Evolutionary conservation across 768 basidiomycete genomes (phyloP).

Genomic region (Lanmaoa pseudosensibilis): DNA sequence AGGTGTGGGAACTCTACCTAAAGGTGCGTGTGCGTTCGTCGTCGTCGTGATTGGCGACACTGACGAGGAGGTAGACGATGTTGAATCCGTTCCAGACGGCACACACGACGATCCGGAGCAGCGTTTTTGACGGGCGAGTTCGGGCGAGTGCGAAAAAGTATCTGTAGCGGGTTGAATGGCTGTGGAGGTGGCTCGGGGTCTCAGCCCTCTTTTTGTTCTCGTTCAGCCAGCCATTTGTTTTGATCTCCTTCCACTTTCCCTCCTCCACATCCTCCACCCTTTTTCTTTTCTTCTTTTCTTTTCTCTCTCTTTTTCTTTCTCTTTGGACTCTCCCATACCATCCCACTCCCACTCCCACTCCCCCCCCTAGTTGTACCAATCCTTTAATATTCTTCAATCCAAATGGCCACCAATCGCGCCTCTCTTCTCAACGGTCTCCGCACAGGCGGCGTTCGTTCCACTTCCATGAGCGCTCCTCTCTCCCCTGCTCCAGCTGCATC

Average conservation of each 20-base stretch:
- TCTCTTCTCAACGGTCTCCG: conserved; percentile 87
- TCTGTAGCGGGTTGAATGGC: too few species aligned
- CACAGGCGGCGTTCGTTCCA: conserved; percentile 86
- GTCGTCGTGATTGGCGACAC: neutral
- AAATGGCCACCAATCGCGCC: conserved; percentile 63
- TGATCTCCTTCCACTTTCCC: conserved; percentile 9
- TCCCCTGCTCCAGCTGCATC: conserved; percentile 62
- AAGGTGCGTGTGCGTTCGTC: conserved; percentile 59
- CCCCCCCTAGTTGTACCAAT: conserved; percentile 20
- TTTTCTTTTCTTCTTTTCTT: conserved; percentile 20
- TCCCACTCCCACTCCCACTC: neutral
- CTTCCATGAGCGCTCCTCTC: conserved; percentile 59
- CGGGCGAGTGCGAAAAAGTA: conserved; percentile 85
- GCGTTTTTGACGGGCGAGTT: conserved; percentile 80
- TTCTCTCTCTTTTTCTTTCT: conserved; percentile 15
- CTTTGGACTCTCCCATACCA: conserved; percentile 2
- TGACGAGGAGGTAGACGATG: conserved; percentile 54
- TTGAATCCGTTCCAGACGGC: conserved; percentile 97
- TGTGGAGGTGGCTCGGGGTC: conserved; percentile 20
- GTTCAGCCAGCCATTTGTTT: conserved; percentile 3
- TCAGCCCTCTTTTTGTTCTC: conserved; percentile 21
- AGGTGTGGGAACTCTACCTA: conserved; percentile 96
- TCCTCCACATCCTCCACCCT: neutral
- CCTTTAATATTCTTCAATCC: conserved; percentile 17
- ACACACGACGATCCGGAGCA: conserved; percentile 78